Percentiles rank a stretch among this genome's conserved stretches.
Conservation (phyloP, 192 early-diverging fungal genomes). For the Backusella luteola region DNA sequence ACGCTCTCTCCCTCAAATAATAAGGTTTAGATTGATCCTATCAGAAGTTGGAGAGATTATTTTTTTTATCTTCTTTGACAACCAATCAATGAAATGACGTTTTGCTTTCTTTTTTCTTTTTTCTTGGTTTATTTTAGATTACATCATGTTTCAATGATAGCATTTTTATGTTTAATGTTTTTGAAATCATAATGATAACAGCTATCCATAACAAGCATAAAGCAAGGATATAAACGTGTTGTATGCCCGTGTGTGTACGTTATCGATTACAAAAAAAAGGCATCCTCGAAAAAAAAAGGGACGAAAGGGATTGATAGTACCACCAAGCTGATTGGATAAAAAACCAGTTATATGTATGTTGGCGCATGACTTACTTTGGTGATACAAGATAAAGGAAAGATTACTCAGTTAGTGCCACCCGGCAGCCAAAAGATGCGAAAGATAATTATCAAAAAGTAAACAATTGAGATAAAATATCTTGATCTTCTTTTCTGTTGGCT, state of each 20-base stretch:
- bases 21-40: constrained; percentile 5
- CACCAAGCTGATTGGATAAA: neutral
- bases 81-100: neutral
- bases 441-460: constrained; percentile 7
- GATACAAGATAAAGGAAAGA: neutral
- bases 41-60: neutral
- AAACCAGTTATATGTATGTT: neutral
- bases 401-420: neutral
- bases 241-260: neutral
- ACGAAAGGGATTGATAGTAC: neutral
- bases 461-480: neutral
- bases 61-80: neutral
- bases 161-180: neutral
- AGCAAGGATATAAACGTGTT: neutral
- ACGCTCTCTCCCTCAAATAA: neutral
- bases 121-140: neutral
- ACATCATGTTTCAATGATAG: neutral
- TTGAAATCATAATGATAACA: neutral
- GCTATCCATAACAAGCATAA: neutral
- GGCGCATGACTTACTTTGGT: neutral
- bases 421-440: neutral
- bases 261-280: neutral
- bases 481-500: neutral
- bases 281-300: neutral
- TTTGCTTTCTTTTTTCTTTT: neutral